Conservation (phyloP, 2,329 filamentous ascomycete genomes). For the Xylaria hypoxylon region DNA sequence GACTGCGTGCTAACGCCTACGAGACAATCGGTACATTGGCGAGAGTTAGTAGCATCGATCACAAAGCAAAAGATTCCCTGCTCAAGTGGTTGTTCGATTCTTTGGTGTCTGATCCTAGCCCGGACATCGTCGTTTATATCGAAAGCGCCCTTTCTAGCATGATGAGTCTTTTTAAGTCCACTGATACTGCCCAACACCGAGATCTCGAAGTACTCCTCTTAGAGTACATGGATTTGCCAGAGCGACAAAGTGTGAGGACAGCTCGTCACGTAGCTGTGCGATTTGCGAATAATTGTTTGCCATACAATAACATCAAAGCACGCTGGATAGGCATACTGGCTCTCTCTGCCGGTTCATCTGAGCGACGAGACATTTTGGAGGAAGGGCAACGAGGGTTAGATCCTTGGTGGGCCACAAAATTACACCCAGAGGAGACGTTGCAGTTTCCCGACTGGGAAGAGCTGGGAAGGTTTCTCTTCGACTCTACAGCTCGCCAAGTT, state of each 20-base stretch:
- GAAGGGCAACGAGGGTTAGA: conserved; percentile 91
- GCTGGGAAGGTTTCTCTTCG: conserved; percentile 64
- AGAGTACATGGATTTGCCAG: conserved; percentile 71
- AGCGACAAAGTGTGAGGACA: conserved; percentile 71
- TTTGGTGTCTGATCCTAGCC: conserved; percentile 80
- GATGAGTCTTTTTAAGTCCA: conserved; percentile 58
- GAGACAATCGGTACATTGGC: conserved; percentile 89
- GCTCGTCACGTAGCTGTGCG: conserved; percentile 85
- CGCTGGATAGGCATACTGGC: conserved; percentile 92
- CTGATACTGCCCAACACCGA: conserved; percentile 47
- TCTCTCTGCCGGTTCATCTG: conserved; percentile 71
- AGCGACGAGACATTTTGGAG: conserved; percentile 85
- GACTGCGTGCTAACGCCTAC: conserved; percentile 83
- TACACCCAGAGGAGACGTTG: conserved; percentile 51
- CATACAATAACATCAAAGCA: conserved; percentile 80
- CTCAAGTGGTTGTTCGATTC: conserved; percentile 86
- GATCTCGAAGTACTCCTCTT: conserved; percentile 69
- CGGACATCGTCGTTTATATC: conserved; percentile 84
- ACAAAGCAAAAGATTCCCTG: conserved; percentile 63
- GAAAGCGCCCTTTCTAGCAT: conserved; percentile 88
- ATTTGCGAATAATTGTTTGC: conserved; percentile 89
- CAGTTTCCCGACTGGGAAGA: conserved; percentile 64
- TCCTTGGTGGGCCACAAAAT: conserved; percentile 61
- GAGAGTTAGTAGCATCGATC: conserved; percentile 69
- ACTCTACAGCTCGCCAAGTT: conserved; percentile 39